Conservation (phyloP, 2,329 filamentous ascomycete genomes). For the Botrytis porri region DNA sequence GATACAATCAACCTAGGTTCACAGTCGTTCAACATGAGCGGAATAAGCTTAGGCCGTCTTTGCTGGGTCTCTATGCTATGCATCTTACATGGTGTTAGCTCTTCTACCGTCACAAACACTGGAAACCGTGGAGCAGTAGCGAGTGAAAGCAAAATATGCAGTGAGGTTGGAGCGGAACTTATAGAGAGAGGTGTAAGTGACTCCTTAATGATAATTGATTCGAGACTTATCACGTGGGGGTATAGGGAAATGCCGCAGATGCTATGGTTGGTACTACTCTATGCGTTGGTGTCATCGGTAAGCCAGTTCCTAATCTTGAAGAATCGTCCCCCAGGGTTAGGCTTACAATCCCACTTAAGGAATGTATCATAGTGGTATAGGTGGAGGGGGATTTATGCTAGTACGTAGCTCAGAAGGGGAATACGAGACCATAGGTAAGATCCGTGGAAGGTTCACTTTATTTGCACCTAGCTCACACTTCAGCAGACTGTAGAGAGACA, state of each 20-base stretch:
- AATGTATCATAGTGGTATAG: conserved; percentile 80
- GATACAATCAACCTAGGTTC: neutral
- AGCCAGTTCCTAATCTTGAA: conserved; percentile 28
- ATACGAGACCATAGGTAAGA: conserved; percentile 66
- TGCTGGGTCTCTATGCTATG: neutral
- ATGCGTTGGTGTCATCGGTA: conserved; percentile 69
- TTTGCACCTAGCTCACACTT: neutral
- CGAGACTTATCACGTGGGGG: conserved; percentile 26
- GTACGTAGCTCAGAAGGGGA: conserved; percentile 68
- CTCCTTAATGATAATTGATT: neutral
- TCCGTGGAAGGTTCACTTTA: neutral
- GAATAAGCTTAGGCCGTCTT: neutral
- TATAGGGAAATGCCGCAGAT: conserved; percentile 69
- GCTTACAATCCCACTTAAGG: conserved; percentile 38
- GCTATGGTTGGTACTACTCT: conserved; percentile 71
- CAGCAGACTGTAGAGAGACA: conserved; percentile 75
- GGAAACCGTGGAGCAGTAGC: conserved; percentile 47
- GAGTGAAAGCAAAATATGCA: conserved; percentile 52
- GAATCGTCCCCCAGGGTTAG: neutral
- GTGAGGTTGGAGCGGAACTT: conserved; percentile 50
- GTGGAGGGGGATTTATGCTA: conserved; percentile 87
- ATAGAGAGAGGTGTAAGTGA: conserved; percentile 46
- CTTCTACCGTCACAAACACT: neutral
- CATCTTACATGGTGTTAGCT: neutral
- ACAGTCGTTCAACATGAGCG: neutral